Percentiles rank a stretch among this genome's conserved stretches.
phyloP scores from a whole-genome alignment of 1,139 yeast genomes.

The Kazachstania sp. region DNA sequence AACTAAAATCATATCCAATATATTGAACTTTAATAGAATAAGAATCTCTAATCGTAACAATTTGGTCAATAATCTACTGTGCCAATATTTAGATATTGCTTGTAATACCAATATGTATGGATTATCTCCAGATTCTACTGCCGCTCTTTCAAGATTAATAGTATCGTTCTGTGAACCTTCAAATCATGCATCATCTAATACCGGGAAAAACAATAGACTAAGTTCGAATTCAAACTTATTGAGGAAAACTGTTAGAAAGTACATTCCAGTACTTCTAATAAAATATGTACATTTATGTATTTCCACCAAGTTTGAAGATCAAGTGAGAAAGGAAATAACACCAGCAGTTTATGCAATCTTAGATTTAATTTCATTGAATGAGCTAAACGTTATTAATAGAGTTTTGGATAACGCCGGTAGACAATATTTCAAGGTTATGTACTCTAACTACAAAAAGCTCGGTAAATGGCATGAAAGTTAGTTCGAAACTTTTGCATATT shows the following conservation, averaged over 20 bases:
- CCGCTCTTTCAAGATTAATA: slow-evolving; percentile 49
- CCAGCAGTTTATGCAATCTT: slow-evolving; percentile 56
- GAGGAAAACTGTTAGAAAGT: slow-evolving; percentile 53
- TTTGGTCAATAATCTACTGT: slow-evolving; percentile 43
- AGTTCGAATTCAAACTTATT: slow-evolving; percentile 50
- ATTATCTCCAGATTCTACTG: slow-evolving; percentile 31
- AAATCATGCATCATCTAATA: slow-evolving; percentile 15
- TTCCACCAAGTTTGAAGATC: slow-evolving; percentile 40
- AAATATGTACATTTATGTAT: slow-evolving; percentile 48
- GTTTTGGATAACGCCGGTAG: slow-evolving; percentile 68
- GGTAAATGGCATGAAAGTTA: slow-evolving; percentile 76
- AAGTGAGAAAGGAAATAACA: slow-evolving; percentile 43
- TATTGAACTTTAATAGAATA: slow-evolving; percentile 60
- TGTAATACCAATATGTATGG: slow-evolving; percentile 25
- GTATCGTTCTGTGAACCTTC: slow-evolving; percentile 68
- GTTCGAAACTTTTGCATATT: no score
- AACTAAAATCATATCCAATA: slow-evolving; percentile 43
- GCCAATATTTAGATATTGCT: slow-evolving; percentile 41
- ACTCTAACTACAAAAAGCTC: slow-evolving; percentile 61
- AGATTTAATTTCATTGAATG: slow-evolving; percentile 60
- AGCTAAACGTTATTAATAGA: slow-evolving; percentile 55
- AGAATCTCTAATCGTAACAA: slow-evolving; percentile 70
- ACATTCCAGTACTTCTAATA: slow-evolving; percentile 53
- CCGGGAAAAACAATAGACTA: slow-evolving; percentile 33
- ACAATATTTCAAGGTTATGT: slow-evolving; percentile 56